Base-by-base conservation (phyloP, 2,329 filamentous ascomycete species). In the Pseudocercospora musae region DNA sequence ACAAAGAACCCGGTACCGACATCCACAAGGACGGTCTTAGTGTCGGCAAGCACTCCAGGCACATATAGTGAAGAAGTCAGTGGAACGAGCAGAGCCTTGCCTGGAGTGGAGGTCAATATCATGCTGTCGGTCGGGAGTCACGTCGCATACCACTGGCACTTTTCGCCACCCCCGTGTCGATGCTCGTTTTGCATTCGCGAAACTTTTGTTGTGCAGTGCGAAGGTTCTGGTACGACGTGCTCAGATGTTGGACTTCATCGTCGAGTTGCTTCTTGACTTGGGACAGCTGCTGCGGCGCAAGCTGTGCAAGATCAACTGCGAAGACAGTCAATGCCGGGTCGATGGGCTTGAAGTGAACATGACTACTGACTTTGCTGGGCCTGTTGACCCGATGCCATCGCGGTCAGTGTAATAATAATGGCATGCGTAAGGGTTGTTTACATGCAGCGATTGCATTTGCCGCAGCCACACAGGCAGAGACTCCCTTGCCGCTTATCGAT, bases 191-290 rank as follows among this genome's bases (percentile, higher is more conserved):
- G 72, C 95, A 99, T 74, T 98, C 94, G 60, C 86, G 85, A 81
- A 99, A 99, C 76, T 96, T 96, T 58, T 87, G 84, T 76, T 98
- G 95, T 2, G 95, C 95, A 57, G 89, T 88, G 67, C 93, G 91
- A 1, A 99, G 87, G 76, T 96, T 95, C 56, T 89, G 84, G 80
- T 96, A 96, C 9, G 95, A 98, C 61, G 82, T 85, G 1, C 92
- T 96, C 69, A 99, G 86, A 80, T 98, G 94, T 76, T 96, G 92
- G 68, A 99, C 89, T 79, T 99, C 95, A 73, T 95, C 89, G 77
- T 96, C 94, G 69, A 99, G 89, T 77, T 97, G 94, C 77, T 95
- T 92, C 83, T 99, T 97, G 70, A 99, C 89, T 71, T 92, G 87
- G 69, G 87, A 89, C 69, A 99, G 89, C 79, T 97, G 94, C 69